A percentile compares a stretch with the other conserved stretches of the same genome.
These are phyloP conservation scores for Calocera cornea DNA, from an alignment of 768 basidiomycete genomes.

Conservation along the genomic window DNA sequence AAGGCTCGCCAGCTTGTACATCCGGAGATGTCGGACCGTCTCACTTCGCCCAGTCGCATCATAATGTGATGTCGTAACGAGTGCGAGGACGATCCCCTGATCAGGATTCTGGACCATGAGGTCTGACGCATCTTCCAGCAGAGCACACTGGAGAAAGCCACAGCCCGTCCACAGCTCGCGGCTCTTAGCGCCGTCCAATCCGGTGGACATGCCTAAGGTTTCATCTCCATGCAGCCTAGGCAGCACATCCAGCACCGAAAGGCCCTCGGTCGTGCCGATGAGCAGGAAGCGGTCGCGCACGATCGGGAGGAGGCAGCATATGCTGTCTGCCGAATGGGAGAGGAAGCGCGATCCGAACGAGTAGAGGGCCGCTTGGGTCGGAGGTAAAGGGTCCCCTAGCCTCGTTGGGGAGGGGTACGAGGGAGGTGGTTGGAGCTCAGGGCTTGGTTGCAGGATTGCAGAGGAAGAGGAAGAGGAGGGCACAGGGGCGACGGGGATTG, in stretches of 20 bases:
- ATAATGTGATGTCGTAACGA: conserved; percentile 46
- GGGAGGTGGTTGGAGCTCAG: conserved; percentile 28
- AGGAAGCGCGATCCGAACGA: conserved; percentile 78
- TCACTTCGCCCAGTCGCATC: conserved; percentile 29
- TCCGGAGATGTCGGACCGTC: conserved; percentile 36
- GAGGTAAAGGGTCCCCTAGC: conserved; percentile 20
- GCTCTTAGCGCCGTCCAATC: conserved; percentile 54
- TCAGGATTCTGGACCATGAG: conserved; percentile 32
- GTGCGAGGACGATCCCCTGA: conserved; percentile 62
- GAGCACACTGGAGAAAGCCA: conserved; percentile 64
- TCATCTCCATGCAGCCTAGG: conserved; percentile 31
- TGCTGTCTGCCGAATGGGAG: conserved; percentile 61
- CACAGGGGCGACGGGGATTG: conserved; percentile 10
- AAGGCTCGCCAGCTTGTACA: conserved; percentile 72
- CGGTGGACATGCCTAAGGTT: conserved; percentile 22
- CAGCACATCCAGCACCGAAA: conserved; percentile 73
- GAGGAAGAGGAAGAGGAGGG: conserved; percentile 19
- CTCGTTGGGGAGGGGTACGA: neutral
- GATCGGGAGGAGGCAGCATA: conserved; percentile 61
- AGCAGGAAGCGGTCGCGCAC: conserved; percentile 51
- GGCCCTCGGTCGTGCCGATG: conserved; percentile 64
- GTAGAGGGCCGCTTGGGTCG: conserved; percentile 53
- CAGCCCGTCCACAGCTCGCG: conserved; percentile 54
- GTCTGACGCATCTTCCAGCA: conserved; percentile 52
- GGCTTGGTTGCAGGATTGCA: conserved; percentile 19